phyloP scores from a whole-genome alignment of 129 eudicot genomes.

The Silybum marianum region DNA sequence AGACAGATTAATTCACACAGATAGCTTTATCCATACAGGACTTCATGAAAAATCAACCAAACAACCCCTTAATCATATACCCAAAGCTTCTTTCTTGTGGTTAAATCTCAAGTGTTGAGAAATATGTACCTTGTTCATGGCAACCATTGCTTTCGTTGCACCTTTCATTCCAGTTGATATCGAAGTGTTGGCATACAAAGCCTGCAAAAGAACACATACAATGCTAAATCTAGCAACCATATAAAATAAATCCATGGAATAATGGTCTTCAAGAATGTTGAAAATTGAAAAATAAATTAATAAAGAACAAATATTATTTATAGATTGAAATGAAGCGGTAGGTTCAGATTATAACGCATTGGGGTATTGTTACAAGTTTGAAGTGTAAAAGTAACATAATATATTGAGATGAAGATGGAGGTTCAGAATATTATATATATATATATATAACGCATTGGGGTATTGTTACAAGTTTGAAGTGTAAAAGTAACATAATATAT shows the following conservation, averaged over 20 bases:
- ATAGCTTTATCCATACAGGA: too few species aligned
- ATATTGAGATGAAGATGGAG: neutral
- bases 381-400: neutral
- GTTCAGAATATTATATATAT: too few species aligned
- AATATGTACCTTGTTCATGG: conserved; percentile 81
- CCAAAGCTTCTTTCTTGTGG: neutral
- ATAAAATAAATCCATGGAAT: conserved; percentile 4
- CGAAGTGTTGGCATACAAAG: conserved; percentile 88
- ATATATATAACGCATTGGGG: too few species aligned
- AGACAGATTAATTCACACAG: too few species aligned
- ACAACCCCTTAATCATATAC: neutral
- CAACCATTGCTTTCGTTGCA: conserved; percentile 96
- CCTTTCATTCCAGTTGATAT: conserved; percentile 98
- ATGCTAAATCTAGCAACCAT: conserved; percentile 2
- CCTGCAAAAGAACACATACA: conserved; percentile 39
- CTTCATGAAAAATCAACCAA: too few species aligned
- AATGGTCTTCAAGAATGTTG: neutral
- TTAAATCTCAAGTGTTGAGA: neutral
- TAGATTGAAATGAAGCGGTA: neutral
- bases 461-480: neutral
- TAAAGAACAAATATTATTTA: neutral
- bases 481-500: neutral
- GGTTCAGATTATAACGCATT: neutral
- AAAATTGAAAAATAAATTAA: neutral
- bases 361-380: neutral